Evolutionary conservation across 768 basidiomycete genomes (phyloP), one percentile per base, ranked within the genome.

Genomic region (Lactarius quietus): DNA sequence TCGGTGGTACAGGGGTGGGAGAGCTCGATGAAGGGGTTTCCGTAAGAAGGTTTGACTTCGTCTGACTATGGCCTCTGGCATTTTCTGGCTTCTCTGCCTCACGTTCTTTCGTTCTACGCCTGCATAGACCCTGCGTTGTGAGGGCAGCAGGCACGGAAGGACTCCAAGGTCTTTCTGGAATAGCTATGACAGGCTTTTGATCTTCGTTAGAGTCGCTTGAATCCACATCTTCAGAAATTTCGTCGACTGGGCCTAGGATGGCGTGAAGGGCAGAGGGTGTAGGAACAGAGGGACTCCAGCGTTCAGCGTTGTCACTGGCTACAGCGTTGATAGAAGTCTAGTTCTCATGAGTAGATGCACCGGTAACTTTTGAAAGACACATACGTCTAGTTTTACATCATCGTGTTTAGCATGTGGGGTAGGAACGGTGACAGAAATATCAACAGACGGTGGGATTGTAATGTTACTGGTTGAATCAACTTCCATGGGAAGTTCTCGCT

Each of bases 401-500:
- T 57, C 57, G 23, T 64, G 68, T 56, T 72, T 71, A n/a, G 36
- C 14, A 33, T 61, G 43, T 41, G 39, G 3, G 9, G 61, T n/a
- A 15, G 61, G 41, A 3, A 31, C 51, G 35, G 61, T 23, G 20
- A 59, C 29, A 18, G 36, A 33, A 8, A 38, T 64, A 31, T 41
- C 59, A 20, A 56, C 35, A 35, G 73, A 63, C 3, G 69, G 70
- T 60, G 69, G 74, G 52, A 74, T 66, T 39, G 79, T 78, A 12
- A 78, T 78, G 65, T 76, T 79, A 20, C 76, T 68, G 8, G 79
- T 72, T 8, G 84, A 84, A 68, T 82, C 84, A 51, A 87, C 77
- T 61, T 86, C 87, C 84, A 86, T 86, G 1, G 84, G 85, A 56
- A 84, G 84, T 54, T 81, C 78, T 59, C 63, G 74, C 69, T 77